Conservation (phyloP, 306 rosid species). For the Trifolium pratense region DNA sequence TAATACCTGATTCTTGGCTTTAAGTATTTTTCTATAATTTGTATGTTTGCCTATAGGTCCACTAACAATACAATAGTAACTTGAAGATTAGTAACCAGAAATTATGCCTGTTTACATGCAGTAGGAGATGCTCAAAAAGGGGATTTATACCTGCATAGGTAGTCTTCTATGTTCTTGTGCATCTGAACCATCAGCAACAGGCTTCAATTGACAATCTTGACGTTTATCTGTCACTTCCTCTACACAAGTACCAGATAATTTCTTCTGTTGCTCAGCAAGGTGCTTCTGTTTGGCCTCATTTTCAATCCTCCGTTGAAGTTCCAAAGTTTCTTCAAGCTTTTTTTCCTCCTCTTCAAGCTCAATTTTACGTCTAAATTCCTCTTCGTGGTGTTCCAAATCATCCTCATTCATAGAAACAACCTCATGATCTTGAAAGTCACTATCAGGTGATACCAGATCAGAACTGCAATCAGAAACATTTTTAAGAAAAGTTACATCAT, state of each 20-base stretch:
- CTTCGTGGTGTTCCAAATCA: constrained; percentile 73
- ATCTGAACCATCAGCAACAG: constrained; percentile 50
- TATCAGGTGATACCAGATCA: constrained; percentile 54
- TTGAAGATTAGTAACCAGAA: constrained; percentile 28
- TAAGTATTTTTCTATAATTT: constrained; percentile 31
- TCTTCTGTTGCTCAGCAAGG: constrained; percentile 87
- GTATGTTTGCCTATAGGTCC: constrained; percentile 21
- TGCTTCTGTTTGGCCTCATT: constrained; percentile 93
- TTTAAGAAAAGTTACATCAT: constrained; percentile 27
- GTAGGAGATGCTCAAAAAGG: constrained; percentile 29
- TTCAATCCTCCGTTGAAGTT: constrained; percentile 86
- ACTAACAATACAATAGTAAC: constrained; percentile 40
- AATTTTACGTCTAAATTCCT: constrained; percentile 73
- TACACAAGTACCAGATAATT: constrained; percentile 51
- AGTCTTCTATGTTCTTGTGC: constrained; percentile 45
- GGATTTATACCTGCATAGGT: constrained; percentile 54
- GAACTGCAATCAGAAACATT: constrained; percentile 61
- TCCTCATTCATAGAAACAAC: constrained; percentile 52
- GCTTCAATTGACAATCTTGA: constrained; percentile 48
- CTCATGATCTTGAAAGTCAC: constrained; percentile 63
- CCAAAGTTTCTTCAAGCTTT: constrained; percentile 91
- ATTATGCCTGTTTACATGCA: constrained; percentile 15
- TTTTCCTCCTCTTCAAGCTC: constrained; percentile 93
- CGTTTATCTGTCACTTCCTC: constrained; percentile 52
- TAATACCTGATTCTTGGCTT: constrained; percentile 32